Conservation (phyloP, 257 asterid genomes). For the Linderniella brevidens region DNA sequence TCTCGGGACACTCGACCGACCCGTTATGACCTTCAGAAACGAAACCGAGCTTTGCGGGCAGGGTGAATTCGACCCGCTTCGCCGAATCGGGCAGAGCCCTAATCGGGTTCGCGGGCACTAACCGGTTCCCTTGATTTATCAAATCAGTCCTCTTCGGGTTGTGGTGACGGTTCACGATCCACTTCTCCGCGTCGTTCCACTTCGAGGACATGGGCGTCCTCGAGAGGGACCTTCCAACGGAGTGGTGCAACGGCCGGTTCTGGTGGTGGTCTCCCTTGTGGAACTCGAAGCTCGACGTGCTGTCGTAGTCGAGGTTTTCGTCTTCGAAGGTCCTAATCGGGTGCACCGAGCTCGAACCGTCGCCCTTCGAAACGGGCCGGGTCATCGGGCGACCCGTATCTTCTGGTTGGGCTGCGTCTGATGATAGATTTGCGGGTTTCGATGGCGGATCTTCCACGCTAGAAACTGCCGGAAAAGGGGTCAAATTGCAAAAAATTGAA, state of each 20-base stretch:
- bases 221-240: constrained; percentile 36
- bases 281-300: constrained; percentile 96
- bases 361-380: constrained; percentile 34
- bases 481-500: background rate
- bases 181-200: constrained; percentile 98
- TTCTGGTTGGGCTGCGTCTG: constrained; percentile 7
- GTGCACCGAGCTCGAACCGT: constrained; percentile 54
- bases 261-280: constrained; percentile 49
- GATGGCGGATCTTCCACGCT: constrained; percentile 9
- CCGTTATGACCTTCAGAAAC: background rate
- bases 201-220: constrained; percentile 69
- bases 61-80: constrained; percentile 67
- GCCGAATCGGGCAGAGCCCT: constrained; percentile 61
- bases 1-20: background rate
- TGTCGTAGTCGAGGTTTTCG: constrained; percentile 86
- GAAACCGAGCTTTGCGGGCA: constrained; percentile 10
- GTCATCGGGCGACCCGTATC: constrained; percentile 21
- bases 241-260: constrained; percentile 40
- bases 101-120: constrained; percentile 19
- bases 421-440: constrained; percentile 10
- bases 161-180: constrained; percentile 77
- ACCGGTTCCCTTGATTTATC: constrained; percentile 36
- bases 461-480: no score
- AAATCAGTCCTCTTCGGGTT: constrained; percentile 33
- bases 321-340: constrained; percentile 50